Evolutionary conservation across 2,329 filamentous ascomycete genomes (phyloP).

Genomic region (Pseudogymnoascus sp.): DNA sequence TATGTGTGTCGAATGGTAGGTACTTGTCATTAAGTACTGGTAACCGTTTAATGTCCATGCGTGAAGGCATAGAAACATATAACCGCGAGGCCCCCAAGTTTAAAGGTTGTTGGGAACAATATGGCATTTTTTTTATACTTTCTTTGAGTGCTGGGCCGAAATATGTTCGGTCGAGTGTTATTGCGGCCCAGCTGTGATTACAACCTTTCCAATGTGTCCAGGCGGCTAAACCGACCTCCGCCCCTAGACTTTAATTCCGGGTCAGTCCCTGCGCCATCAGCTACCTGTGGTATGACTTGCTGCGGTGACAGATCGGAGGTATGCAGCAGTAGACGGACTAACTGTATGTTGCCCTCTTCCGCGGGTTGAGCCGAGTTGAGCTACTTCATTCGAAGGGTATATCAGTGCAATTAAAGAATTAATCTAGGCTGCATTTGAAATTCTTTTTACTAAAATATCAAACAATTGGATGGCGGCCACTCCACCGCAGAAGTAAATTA

Average conservation of each 20-base stretch:
- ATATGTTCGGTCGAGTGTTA: constrained; percentile 4
- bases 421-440: neutral
- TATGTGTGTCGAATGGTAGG: no score
- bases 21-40: no score
- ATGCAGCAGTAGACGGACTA: constrained; percentile 9
- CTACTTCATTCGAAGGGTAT: neutral
- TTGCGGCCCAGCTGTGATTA: neutral
- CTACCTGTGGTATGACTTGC: constrained; percentile 8
- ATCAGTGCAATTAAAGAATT: neutral
- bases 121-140: neutral
- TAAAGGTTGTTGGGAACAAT: neutral
- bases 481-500: neutral
- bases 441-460: neutral
- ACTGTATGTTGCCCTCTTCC: neutral
- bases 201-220: neutral
- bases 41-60: no score
- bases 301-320: constrained; percentile 1
- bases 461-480: neutral
- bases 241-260: neutral
- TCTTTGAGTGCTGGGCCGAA: neutral
- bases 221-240: neutral
- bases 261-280: neutral
- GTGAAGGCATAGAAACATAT: neutral
- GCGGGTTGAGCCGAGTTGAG: neutral
- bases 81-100: neutral